These are phyloP conservation scores for Citeromyces hawaiiensis DNA, from an alignment of 1,139 yeast species.

Conservation along the genomic window DNA sequence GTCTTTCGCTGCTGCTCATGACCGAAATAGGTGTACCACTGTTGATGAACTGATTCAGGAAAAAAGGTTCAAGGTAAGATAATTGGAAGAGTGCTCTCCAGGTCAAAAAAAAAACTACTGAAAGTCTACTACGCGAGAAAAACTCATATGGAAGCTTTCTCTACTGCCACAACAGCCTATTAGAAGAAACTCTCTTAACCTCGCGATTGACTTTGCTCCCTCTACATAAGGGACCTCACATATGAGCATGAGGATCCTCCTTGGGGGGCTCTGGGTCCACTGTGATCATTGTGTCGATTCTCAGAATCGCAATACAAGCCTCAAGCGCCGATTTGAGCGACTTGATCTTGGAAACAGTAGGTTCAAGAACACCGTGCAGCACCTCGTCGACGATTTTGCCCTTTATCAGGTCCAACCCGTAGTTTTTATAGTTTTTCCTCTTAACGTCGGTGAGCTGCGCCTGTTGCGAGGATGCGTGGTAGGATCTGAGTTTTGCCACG, in stretches of 20 bases:
- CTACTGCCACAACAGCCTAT: too few species aligned
- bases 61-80: too few species aligned
- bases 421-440: conserved; percentile 75
- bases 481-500: conserved; percentile 89
- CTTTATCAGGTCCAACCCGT: conserved; percentile 81
- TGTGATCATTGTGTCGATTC: conserved; percentile 97
- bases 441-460: conserved; percentile 74
- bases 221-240: neutral
- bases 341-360: conserved; percentile 85
- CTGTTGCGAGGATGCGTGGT: conserved; percentile 90
- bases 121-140: too few species aligned
- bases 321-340: conserved; percentile 92
- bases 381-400: conserved; percentile 89
- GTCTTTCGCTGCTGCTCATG: too few species aligned
- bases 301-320: conserved; percentile 93
- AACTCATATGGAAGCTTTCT: too few species aligned
- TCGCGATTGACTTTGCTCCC: too few species aligned
- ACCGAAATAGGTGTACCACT: too few species aligned
- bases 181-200: too few species aligned
- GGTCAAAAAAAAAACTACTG: too few species aligned
- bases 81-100: too few species aligned
- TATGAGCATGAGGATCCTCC: conserved; percentile 76
- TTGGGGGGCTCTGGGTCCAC: conserved; percentile 92
- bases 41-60: too few species aligned
- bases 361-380: conserved; percentile 83